Conservation (phyloP, 345 rosid species). For the Geranium brycei region DNA sequence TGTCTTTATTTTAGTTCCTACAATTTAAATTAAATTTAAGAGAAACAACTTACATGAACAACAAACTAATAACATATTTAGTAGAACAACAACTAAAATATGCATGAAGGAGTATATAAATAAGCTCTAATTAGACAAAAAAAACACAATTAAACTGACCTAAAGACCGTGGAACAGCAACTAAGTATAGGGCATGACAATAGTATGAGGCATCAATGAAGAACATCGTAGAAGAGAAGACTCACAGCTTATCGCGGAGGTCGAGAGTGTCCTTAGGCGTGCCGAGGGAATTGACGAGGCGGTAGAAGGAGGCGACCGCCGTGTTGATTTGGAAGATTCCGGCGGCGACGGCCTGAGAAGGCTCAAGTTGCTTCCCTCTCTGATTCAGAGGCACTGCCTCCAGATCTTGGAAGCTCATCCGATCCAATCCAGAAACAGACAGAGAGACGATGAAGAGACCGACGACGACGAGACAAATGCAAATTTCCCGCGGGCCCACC, state of each 20-base stretch:
- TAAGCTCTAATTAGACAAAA: no score
- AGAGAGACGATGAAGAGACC: no score
- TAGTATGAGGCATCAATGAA: background rate
- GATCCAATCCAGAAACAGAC: background rate
- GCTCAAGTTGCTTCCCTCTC: slow-evolving; percentile 16
- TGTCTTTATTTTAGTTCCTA: no score
- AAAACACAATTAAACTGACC: no score
- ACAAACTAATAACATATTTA: no score
- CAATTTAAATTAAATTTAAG: no score
- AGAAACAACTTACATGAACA: no score
- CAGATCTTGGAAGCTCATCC: slow-evolving; percentile 52
- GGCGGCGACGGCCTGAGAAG: slow-evolving; percentile 57
- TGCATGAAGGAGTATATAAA: no score
- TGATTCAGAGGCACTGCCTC: slow-evolving; percentile 20
- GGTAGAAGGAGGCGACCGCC: slow-evolving; percentile 48
- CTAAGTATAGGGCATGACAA: background rate
- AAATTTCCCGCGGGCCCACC: no score
- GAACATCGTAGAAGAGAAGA: slow-evolving; percentile 1
- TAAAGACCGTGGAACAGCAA: no score
- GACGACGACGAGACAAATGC: no score
- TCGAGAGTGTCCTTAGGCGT: slow-evolving; percentile 62
- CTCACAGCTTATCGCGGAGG: slow-evolving; percentile 54
- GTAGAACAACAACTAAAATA: no score
- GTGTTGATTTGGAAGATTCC: slow-evolving; percentile 64
- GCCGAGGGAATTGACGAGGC: slow-evolving; percentile 63